Evolutionary conservation across 306 rosid species (phyloP), one percentile per base, ranked within the genome.

Genomic region (Pachyrhizus erosus): DNA sequence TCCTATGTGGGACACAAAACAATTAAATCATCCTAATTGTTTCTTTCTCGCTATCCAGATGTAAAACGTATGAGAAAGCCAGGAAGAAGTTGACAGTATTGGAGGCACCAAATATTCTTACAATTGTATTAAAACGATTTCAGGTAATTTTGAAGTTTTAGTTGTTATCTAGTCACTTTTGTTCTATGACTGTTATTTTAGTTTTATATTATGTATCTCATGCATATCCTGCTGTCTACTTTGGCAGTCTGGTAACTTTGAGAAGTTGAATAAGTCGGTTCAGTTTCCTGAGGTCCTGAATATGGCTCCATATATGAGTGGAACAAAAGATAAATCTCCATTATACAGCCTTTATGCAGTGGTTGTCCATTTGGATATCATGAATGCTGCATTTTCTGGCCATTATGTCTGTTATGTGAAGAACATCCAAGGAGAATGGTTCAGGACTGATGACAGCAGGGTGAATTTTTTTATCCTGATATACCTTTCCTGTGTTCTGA

Each of bases 51-150:
- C 45, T 64, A 34, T 79, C 11, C 61, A 92, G 97, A 79, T 92
- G 97, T 84, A 89, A 91, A 83, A 88, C 95, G 18, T 91, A 91
- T 49, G 95, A 91, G 89, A 92, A 87, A 83, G 95, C 95, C 20
- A 88, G 80, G 85, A 92, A 92, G 87, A 92, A 91, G 83, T 85
- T 92, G 84, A 91, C 91, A 62, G 79, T 92, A 31, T 77, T 89
- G 86, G 97, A 88, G 88, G 92, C 92, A 57, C 95, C 97, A 70
- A 92, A 92, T 88, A 84, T 92, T 78, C 94, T 92, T 64, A 92
- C 95, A 31, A 88, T 92, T 78, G 97, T 91, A 73, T 79, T 92
- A 70, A 92, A 92, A 85, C 90, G 95, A 70, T 92, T 92, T 87
- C 90, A 86, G 91, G 97, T 92, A 64, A 60, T 67, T 84, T 80